Evolutionary conservation across 805 yeast species (phyloP).

Genomic region (Yamadazyma insecticola): DNA sequence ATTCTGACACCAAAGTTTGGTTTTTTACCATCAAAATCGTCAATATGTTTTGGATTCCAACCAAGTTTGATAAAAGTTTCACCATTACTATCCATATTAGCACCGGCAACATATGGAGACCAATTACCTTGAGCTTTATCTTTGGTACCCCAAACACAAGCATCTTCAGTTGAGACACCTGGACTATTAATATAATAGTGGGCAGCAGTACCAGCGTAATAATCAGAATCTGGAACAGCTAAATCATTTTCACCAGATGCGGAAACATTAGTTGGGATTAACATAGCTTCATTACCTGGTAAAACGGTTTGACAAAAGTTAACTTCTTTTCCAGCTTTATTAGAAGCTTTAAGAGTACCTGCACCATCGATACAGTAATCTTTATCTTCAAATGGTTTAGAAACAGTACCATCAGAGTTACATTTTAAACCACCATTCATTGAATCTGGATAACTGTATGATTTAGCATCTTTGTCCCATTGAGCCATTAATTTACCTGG

Average conservation of each 20-base stretch:
- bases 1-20: slow-evolving; percentile 73
- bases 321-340: slow-evolving; percentile 53
- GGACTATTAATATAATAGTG: slow-evolving; percentile 85
- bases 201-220: slow-evolving; percentile 84
- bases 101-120: slow-evolving; percentile 93
- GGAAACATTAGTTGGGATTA: slow-evolving; percentile 74
- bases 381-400: slow-evolving; percentile 53
- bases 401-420: slow-evolving; percentile 61
- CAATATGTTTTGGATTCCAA: slow-evolving; percentile 85
- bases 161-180: slow-evolving; percentile 70
- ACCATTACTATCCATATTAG: slow-evolving; percentile 67
- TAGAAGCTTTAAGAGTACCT: slow-evolving; percentile 64
- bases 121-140: slow-evolving; percentile 77
- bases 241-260: slow-evolving; percentile 45
- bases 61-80: slow-evolving; percentile 81
- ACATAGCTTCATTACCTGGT: slow-evolving; percentile 94
- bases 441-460: slow-evolving; percentile 72
- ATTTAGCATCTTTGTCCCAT: slow-evolving; percentile 77
- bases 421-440: slow-evolving; percentile 83
- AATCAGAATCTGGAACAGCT: slow-evolving; percentile 82
- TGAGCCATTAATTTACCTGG: slow-evolving; percentile 85
- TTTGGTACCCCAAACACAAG: slow-evolving; percentile 79
- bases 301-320: slow-evolving; percentile 91
- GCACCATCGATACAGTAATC: slow-evolving; percentile 74
- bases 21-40: slow-evolving; percentile 47